Percentiles rank a stretch among this genome's conserved stretches.
phyloP scores from a whole-genome alignment of 257 asterid genomes.

The Marsdenia floribunda region DNA sequence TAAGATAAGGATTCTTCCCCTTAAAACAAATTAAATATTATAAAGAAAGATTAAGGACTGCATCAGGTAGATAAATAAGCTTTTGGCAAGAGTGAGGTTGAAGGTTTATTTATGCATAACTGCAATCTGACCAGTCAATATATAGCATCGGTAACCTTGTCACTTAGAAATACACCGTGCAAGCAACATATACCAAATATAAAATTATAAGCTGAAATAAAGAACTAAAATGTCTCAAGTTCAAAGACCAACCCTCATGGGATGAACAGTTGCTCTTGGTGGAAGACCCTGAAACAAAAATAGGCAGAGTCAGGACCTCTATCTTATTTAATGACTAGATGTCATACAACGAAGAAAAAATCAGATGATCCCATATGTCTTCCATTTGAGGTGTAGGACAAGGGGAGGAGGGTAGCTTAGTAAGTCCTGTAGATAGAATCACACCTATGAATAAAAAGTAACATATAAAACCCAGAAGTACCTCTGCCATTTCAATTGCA shows the following conservation, averaged over 20 bases:
- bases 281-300: slow-evolving; percentile 74
- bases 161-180: not conserved
- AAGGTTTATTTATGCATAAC: not conserved
- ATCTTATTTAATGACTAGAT: not conserved
- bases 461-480: slow-evolving; percentile 20
- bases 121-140: not conserved
- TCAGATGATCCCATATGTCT: not conserved
- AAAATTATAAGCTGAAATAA: not conserved
- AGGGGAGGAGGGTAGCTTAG: not conserved
- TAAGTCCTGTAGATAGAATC: not conserved
- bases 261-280: slow-evolving; percentile 98
- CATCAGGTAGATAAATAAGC: slow-evolving; percentile 2
- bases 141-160: not conserved
- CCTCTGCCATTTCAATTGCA: slow-evolving; percentile 99
- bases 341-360: not conserved
- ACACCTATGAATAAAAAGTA: not conserved
- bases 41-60: not conserved
- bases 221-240: slow-evolving; percentile 18
- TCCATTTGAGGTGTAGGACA: not conserved
- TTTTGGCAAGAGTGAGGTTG: not conserved
- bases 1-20: not conserved
- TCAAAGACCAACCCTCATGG: slow-evolving; percentile 80
- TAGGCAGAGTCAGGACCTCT: slow-evolving; percentile 16
- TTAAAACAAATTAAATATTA: not conserved
- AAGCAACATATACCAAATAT: not conserved